These are phyloP conservation scores for Macadamia tetraphylla DNA, from an alignment of 164 flowering plant genomes.

Conservation along the genomic window DNA sequence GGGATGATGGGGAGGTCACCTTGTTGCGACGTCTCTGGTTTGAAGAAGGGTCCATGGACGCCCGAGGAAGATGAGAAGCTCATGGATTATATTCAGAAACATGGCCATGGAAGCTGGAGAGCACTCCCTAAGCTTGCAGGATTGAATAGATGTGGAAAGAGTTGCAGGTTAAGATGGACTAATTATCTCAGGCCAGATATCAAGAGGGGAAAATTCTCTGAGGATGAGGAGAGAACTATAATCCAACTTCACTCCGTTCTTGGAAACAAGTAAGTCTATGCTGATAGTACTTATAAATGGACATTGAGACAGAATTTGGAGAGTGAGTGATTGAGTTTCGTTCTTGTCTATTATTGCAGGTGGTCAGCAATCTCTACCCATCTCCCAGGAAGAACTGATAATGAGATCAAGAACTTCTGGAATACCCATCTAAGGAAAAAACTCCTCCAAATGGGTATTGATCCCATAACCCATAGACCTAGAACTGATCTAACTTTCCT, in stretches of 20 bases:
- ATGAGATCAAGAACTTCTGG: background rate
- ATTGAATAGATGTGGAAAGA: background rate
- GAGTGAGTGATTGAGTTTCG: no score
- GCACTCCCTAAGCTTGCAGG: background rate
- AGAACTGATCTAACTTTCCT: conserved; percentile 1
- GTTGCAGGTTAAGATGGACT: background rate
- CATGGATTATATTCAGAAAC: background rate
- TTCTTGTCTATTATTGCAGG: background rate
- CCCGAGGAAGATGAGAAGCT: background rate
- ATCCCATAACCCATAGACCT: background rate
- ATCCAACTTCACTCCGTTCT: background rate
- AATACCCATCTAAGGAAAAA: background rate
- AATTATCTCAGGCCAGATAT: background rate
- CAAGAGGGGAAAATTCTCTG: background rate
- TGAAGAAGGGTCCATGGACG: background rate
- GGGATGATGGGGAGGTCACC: background rate
- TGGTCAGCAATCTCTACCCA: background rate
- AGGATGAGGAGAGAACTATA: background rate
- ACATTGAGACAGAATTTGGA: no score
- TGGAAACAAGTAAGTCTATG: background rate
- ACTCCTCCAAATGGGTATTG: conserved; percentile 1
- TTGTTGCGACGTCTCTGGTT: background rate
- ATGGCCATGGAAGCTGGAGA: background rate
- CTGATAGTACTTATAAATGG: background rate
- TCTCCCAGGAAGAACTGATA: background rate